A percentile compares a stretch with the other conserved stretches of the same genome.
Evolutionary conservation across 2,329 filamentous ascomycete genomes (phyloP).

Genomic region (Raffaelea albimanens): DNA sequence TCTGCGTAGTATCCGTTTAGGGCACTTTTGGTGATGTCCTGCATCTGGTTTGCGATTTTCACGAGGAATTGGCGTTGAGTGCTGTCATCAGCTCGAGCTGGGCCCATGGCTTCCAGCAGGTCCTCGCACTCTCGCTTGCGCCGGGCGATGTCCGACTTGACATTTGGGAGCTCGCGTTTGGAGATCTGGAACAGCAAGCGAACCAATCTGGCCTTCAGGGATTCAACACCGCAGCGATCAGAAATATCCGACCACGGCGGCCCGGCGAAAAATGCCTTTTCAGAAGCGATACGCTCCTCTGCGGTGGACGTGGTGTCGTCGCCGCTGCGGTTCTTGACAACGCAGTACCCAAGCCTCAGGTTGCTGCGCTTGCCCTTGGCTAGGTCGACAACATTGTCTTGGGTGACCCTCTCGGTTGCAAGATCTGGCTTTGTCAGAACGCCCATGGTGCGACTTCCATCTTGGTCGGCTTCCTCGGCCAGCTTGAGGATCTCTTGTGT

Average conservation of each 20-base stretch:
- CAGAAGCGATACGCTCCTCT: slow-evolving; percentile 20
- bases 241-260: slow-evolving; percentile 24
- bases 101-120: slow-evolving; percentile 20
- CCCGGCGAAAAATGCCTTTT: slow-evolving; percentile 27
- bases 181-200: slow-evolving; percentile 30
- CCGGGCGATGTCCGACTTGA: slow-evolving; percentile 20
- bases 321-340: slow-evolving; percentile 37
- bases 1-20: slow-evolving; percentile 26
- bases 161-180: slow-evolving; percentile 26
- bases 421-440: slow-evolving; percentile 54
- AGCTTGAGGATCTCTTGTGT: slow-evolving; percentile 29
- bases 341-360: slow-evolving; percentile 36
- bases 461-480: slow-evolving; percentile 27
- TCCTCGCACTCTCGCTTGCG: slow-evolving; percentile 8
- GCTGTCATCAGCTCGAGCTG: slow-evolving; percentile 16
- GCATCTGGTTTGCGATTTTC: slow-evolving; percentile 22
- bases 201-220: slow-evolving; percentile 25
- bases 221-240: slow-evolving; percentile 22
- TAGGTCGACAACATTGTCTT: slow-evolving; percentile 29
- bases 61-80: slow-evolving; percentile 27
- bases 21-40: slow-evolving; percentile 17
- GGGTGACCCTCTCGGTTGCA: slow-evolving; percentile 28
- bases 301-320: slow-evolving; percentile 27
- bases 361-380: slow-evolving; percentile 28
- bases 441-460: slow-evolving; percentile 32